Evolutionary conservation across 2,329 filamentous ascomycete genomes (phyloP).

Genomic region (Aureobasidium pullulans): DNA sequence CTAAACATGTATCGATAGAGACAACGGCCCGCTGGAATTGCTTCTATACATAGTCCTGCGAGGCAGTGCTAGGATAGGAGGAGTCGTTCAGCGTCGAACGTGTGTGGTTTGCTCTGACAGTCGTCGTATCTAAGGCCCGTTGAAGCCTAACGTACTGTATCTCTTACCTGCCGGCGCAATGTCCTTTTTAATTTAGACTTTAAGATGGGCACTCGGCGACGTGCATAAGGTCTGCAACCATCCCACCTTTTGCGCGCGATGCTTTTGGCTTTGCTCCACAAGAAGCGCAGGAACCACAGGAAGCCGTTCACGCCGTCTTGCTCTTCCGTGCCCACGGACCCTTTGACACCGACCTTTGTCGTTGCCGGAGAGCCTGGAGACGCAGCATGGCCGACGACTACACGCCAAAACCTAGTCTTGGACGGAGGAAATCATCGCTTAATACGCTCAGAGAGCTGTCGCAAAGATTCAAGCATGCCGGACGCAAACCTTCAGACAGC

Average conservation of each 20-base stretch:
- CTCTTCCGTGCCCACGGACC: not conserved
- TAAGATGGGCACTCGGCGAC: conserved; percentile 1
- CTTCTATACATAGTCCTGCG: not conserved
- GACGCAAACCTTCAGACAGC: not conserved
- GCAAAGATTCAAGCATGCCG: not conserved
- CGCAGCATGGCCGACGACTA: conserved; percentile 2
- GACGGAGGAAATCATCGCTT: conserved; percentile 1
- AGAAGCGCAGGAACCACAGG: conserved; percentile 5
- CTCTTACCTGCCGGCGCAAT: conserved; percentile 1
- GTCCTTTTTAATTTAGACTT: conserved; percentile 10
- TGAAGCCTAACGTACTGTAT: conserved; percentile 11
- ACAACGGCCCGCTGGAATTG: not conserved
- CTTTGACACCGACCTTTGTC: not conserved
- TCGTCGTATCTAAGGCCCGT: not conserved
- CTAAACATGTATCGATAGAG: not conserved
- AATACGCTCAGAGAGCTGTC: not conserved
- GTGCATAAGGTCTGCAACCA: conserved; percentile 7
- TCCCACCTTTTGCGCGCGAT: conserved; percentile 2
- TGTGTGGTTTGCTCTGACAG: not conserved
- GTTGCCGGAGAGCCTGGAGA: not conserved
- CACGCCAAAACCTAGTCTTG: not conserved
- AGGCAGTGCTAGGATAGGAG: not conserved
- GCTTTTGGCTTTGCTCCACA: conserved; percentile 8
- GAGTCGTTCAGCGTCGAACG: not conserved
- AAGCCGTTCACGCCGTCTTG: conserved; percentile 1